phyloP scores from a whole-genome alignment of 1,139 yeast species.

The Zygotorulaspora mrakii region DNA sequence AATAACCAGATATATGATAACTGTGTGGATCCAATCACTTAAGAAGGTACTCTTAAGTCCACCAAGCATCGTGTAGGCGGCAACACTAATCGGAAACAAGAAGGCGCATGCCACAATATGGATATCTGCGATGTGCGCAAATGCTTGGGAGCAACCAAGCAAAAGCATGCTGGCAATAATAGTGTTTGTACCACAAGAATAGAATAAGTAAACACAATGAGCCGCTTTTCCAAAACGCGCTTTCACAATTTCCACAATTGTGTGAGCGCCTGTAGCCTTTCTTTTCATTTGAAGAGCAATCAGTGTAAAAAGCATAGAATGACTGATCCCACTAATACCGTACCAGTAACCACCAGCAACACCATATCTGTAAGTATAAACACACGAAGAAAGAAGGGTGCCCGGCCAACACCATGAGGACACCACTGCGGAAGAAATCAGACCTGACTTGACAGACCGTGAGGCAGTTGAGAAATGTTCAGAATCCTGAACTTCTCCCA shows the following conservation, averaged over 20 bases:
- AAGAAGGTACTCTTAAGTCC: constrained; percentile 51
- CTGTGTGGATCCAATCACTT: constrained; percentile 39
- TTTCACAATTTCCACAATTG: constrained; percentile 35
- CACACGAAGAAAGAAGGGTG: constrained; percentile 39
- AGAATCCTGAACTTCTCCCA: constrained; percentile 41
- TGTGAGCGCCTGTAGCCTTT: constrained; percentile 16
- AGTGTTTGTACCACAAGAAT: constrained; percentile 38
- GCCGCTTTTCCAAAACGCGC: constrained; percentile 48
- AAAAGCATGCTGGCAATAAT: constrained; percentile 42
- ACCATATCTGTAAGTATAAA: constrained; percentile 16
- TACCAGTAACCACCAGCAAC: constrained; percentile 17
- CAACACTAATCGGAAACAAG: constrained; percentile 52
- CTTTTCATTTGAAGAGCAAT: constrained; percentile 16
- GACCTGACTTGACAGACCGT: constrained; percentile 40
- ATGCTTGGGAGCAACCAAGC: constrained; percentile 42
- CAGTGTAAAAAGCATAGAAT: constrained; percentile 14
- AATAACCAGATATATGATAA: constrained; percentile 21
- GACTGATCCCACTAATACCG: constrained; percentile 16
- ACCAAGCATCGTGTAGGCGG: constrained; percentile 49
- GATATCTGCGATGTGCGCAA: constrained; percentile 42
- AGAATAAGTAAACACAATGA: constrained; percentile 38
- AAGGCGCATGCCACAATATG: constrained; percentile 48
- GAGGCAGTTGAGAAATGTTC: constrained; percentile 44
- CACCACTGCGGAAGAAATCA: constrained; percentile 42
- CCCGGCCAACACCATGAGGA: constrained; percentile 45